phyloP scores from a whole-genome alignment of 2,329 filamentous ascomycete genomes.

The Cryphonectria radicalis region DNA sequence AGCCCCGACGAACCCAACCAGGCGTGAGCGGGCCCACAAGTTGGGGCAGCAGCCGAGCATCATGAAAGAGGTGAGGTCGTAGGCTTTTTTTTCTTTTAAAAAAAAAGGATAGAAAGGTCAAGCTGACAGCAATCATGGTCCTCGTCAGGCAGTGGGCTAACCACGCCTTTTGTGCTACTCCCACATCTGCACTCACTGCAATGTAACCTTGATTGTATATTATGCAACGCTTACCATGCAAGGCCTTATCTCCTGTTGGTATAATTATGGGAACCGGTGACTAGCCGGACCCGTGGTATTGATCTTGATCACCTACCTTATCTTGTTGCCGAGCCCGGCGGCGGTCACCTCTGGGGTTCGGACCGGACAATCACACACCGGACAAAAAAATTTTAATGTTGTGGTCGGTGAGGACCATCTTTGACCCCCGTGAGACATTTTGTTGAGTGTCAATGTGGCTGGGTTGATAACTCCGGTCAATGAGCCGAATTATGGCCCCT shows the following conservation, averaged over 20 bases:
- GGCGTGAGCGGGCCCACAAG: background rate
- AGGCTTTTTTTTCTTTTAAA: no score
- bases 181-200: background rate
- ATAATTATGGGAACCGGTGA: background rate
- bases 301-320: background rate
- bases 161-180: background rate
- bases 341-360: no score
- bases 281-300: background rate
- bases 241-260: background rate
- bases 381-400: no score
- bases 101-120: background rate
- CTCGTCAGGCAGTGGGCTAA: background rate
- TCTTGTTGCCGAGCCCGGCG: background rate
- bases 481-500: no score
- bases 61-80: background rate
- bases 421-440: no score
- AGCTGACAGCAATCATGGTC: background rate
- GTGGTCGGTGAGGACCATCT: no score
- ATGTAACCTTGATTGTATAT: background rate
- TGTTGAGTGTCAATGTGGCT: no score
- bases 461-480: no score
- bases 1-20: background rate
- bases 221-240: background rate
- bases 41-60: background rate
- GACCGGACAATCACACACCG: no score